Evolutionary conservation across 2,329 filamentous ascomycete genomes (phyloP), one percentile per base, ranked within the genome.

Genomic region (Ophiostoma ulmi): DNA sequence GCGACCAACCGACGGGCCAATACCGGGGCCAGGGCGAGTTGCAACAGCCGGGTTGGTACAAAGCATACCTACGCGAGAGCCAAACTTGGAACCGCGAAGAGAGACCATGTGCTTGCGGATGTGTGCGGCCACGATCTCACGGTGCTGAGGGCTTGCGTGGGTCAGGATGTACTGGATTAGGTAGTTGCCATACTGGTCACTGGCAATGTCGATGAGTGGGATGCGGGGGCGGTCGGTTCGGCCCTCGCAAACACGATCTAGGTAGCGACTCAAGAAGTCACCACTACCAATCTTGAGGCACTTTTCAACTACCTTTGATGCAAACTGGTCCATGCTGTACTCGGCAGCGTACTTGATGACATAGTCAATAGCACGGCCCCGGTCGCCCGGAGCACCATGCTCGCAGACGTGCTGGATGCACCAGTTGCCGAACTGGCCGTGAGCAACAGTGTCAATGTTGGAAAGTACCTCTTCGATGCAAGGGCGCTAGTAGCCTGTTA

Each of bases 101-200:
- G 95, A 99, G 10, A 99, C 95, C 95, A 99, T 99, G 80, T 99
- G 95, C 86, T 98, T 98, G 76, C 93, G 91, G 76, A 99, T 97
- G 78, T 99, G 95, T 71, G 89, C 90, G 67, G 94, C 93, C 74
- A 99, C 95, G 74, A 97, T 84, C 78, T 99, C 96, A 72, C 93
- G 92, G 79, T 98, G 95, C 79, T 96, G 93, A 70, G 91, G 84
- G 71, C 90, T 88, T 73, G 93, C 91, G 78, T 97, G 92, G 76
- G 93, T 94, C 77, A 99, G 85, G 77, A 99, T 95, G 87, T 96
- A 97, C 80, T 99, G 95, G 74, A 99, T 92, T 74, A 99, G 86
- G 78, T 99, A 99, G 82, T 99, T 99, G 76, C 95, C 95, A 78
- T 98, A 99, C 80, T 99, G 96, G 79, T 99, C 96, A 77, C 95